These are phyloP conservation scores for Lyophyllum semitale DNA, from an alignment of 768 basidiomycete genomes.

Conservation along the genomic window DNA sequence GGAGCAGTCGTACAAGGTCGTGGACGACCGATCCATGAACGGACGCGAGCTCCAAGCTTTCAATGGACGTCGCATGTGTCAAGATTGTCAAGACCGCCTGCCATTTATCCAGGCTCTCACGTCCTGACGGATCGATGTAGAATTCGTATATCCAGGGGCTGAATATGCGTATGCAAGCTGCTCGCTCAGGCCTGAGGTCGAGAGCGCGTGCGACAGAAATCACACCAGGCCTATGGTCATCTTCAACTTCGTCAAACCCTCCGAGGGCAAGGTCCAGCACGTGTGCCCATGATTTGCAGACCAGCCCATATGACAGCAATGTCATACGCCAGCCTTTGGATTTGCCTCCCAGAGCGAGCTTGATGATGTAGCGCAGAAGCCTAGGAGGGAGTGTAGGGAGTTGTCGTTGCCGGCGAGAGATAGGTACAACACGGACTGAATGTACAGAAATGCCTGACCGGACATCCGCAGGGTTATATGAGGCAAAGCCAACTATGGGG, in stretches of 20 bases:
- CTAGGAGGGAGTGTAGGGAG: background rate
- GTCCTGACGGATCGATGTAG: background rate
- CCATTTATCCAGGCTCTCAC: slow-evolving; percentile 1
- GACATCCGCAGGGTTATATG: background rate
- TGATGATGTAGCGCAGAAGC: background rate
- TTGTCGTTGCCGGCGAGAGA: background rate
- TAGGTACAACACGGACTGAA: slow-evolving; percentile 2
- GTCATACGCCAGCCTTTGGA: background rate
- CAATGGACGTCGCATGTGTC: background rate
- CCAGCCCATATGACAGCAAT: slow-evolving; percentile 2
- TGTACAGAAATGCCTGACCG: background rate
- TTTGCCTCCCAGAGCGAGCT: slow-evolving; percentile 1
- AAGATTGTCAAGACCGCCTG: slow-evolving; percentile 4
- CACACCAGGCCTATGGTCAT: slow-evolving; percentile 2
- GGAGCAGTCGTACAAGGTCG: background rate
- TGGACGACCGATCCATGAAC: background rate
- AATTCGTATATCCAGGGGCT: background rate
- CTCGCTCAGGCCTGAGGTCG: slow-evolving; percentile 1
- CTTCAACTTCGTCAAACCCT: slow-evolving; percentile 1
- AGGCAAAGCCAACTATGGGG: background rate
- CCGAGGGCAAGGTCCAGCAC: slow-evolving; percentile 7
- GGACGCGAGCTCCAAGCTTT: background rate
- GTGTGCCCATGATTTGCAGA: slow-evolving; percentile 9
- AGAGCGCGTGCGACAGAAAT: slow-evolving; percentile 2
- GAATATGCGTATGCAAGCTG: slow-evolving; percentile 4